Evolutionary conservation across 345 rosid species (phyloP).

Genomic region (Corchorus olitorius): DNA sequence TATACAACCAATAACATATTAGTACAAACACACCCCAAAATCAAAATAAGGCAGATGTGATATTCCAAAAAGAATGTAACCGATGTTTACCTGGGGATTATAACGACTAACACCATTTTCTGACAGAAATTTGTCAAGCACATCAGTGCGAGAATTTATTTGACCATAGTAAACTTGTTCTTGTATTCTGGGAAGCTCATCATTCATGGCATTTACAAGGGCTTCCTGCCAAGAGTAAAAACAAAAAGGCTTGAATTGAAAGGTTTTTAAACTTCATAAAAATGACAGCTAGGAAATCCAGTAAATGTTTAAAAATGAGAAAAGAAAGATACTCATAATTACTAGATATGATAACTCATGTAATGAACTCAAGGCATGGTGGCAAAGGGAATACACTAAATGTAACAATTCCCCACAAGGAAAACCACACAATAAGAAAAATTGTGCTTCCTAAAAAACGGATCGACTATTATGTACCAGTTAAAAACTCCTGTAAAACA

Average conservation of each 20-base stretch:
- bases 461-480: background rate
- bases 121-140: conserved; percentile 80
- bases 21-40: background rate
- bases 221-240: conserved; percentile 62
- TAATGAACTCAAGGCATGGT: background rate
- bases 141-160: conserved; percentile 78
- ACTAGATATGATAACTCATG: background rate
- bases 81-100: conserved; percentile 77
- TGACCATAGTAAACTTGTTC: conserved; percentile 96
- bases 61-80: conserved; percentile 15
- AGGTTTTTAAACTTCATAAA: background rate
- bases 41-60: background rate
- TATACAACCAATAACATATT: conserved; percentile 26
- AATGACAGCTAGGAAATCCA: background rate
- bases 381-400: background rate
- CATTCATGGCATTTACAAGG: conserved; percentile 91
- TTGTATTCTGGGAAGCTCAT: conserved; percentile 90
- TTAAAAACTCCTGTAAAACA: background rate
- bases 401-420: background rate
- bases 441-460: background rate
- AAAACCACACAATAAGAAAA: background rate
- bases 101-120: conserved; percentile 92
- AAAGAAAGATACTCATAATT: background rate
- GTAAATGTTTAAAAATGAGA: background rate
- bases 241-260: conserved; percentile 17